phyloP scores from a whole-genome alignment of 2,329 filamentous ascomycete genomes.

The Penicillium expansum region DNA sequence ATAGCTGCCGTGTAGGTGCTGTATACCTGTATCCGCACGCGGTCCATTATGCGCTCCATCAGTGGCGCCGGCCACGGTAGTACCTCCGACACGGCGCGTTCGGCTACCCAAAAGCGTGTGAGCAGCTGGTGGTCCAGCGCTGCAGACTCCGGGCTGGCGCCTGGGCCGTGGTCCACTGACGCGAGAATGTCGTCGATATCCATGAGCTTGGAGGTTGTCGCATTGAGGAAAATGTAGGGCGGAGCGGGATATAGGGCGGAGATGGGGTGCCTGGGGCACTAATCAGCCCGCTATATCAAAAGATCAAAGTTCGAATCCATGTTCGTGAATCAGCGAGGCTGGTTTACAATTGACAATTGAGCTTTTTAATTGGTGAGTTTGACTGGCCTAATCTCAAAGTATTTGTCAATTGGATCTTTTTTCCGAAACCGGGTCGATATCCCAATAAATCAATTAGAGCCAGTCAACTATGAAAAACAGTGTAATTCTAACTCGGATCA shows the following conservation, averaged over 20 bases:
- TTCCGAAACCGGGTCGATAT: neutral
- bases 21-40: slow-evolving; percentile 61
- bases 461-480: neutral
- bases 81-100: slow-evolving; percentile 86
- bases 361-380: neutral
- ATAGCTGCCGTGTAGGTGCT: neutral
- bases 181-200: slow-evolving; percentile 78
- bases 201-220: slow-evolving; percentile 49
- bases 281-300: neutral
- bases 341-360: neutral
- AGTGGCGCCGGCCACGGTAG: slow-evolving; percentile 72
- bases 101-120: slow-evolving; percentile 89
- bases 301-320: neutral
- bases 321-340: neutral
- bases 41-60: slow-evolving; percentile 76
- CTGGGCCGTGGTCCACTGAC: slow-evolving; percentile 63
- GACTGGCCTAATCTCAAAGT: neutral
- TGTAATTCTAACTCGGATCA: neutral
- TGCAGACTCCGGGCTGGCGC: slow-evolving; percentile 36
- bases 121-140: slow-evolving; percentile 76
- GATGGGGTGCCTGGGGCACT: slow-evolving; percentile 35
- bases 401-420: neutral
- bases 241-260: slow-evolving; percentile 33
- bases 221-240: slow-evolving; percentile 9
- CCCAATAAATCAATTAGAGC: neutral